Base-by-base conservation (phyloP, 2,329 filamentous ascomycete species). In the Colletotrichum sp. region DNA sequence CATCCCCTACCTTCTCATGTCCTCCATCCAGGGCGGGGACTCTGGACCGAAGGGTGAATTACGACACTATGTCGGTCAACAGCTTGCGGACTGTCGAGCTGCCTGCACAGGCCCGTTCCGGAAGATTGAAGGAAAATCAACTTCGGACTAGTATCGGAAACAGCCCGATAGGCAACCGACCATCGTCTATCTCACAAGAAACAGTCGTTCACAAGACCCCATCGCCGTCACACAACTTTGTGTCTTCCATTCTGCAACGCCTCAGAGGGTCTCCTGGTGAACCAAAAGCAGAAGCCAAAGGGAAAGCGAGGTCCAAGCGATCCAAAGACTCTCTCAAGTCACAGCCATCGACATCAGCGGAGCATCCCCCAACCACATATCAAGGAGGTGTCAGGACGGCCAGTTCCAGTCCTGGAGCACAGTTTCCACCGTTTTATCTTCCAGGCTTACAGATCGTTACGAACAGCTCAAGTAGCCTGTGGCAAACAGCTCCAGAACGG, bases 351-450 rank as follows among this genome's bases (percentile, higher is more conserved):
- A 25, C 16, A 27, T 59, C 22, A 19, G 15, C 55, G 25, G 29
- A 73, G 19, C 19, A 27, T 16, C 25, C 27, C 8, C 69, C 74
- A 12, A 29, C 25, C 16, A 29, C 62, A n/a, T 29, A 27, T 11
- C 34, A 29, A 32, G 77, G 77, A 13, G 81, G 81, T 36, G 79
- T 79, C n/a, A 78, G 83, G 55, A 82, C 83, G 11, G 80, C 81
- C 39, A 82, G 79, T 32, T 84, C 83, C 5, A 85, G 83, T 39
- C 84, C 83, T 0, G 81, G 78, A 4, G 78, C 77, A 36, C 69
- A 52, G 6, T 74, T 79, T 1, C 77, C 80, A 1, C 82, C 83
- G 0, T 84, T 83, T 71, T 78, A 77, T 0, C 80, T 81, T 2
- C 82, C 83, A 3, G 70, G 77, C 4, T 72, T 79, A 39, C 69